Conservation (phyloP, 352 stramenopile species). For the Phytopythium litorale region DNA sequence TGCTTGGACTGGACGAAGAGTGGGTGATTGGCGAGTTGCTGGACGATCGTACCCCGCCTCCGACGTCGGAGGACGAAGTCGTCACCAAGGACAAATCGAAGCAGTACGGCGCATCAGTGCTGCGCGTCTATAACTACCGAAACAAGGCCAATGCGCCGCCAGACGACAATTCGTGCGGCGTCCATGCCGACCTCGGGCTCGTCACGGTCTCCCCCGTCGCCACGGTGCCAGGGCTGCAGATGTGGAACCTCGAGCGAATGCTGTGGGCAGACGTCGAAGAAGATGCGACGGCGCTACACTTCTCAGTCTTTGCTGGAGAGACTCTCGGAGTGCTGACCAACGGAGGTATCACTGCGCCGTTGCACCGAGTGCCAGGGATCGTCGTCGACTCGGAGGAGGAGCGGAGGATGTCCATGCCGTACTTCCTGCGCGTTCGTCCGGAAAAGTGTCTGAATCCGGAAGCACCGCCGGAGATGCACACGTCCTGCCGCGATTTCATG, state of each 20-base stretch:
- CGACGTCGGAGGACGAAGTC: conserved; percentile 16
- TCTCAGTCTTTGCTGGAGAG: conserved; percentile 80
- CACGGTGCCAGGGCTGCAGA: conserved; percentile 72
- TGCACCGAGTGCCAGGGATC: conserved; percentile 77
- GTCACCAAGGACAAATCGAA: conserved; percentile 36
- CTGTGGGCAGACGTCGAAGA: conserved; percentile 71
- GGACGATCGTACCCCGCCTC: conserved; percentile 43
- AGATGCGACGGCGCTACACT: conserved; percentile 50
- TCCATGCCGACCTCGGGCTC: conserved; percentile 76
- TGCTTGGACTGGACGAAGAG: conserved; percentile 55
- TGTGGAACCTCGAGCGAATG: conserved; percentile 88
- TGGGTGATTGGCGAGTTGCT: conserved; percentile 71
- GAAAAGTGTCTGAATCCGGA: conserved; percentile 57
- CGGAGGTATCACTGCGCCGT: conserved; percentile 58
- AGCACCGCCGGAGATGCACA: conserved; percentile 22
- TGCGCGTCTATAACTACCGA: conserved; percentile 84
- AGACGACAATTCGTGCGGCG: conserved; percentile 57
- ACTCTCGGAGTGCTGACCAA: conserved; percentile 74
- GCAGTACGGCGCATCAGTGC: conserved; percentile 74
- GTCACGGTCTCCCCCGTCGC: conserved; percentile 76
- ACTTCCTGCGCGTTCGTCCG: conserved; percentile 64
- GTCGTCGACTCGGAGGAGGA: conserved; percentile 46
- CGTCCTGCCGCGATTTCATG: conserved; percentile 83
- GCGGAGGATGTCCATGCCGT: conserved; percentile 87
- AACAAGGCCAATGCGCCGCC: conserved; percentile 42